Evolutionary conservation across 352 stramenopile species (phyloP).

Genomic region (Pythium guiyangense): DNA sequence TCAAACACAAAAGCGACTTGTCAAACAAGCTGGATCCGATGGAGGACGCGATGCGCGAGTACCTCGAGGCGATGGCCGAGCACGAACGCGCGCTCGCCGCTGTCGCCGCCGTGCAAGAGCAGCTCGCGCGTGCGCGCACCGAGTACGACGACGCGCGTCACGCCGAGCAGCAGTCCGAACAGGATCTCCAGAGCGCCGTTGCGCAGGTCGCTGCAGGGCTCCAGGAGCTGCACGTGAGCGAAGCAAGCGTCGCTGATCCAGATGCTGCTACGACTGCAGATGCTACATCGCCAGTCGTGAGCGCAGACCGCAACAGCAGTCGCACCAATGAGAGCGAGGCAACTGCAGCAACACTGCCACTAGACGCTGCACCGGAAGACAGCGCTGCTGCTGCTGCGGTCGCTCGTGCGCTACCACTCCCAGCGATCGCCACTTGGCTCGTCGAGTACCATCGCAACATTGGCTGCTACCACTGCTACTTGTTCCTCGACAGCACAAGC

Average conservation of each 20-base stretch:
- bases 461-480: slow-evolving; percentile 75
- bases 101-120: slow-evolving; percentile 13
- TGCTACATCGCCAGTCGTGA: not conserved
- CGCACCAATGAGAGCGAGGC: not conserved
- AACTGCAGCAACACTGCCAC: not conserved
- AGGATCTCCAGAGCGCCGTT: slow-evolving; percentile 5
- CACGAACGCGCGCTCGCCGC: slow-evolving; percentile 29
- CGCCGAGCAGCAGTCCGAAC: slow-evolving; percentile 15
- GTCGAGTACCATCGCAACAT: slow-evolving; percentile 83
- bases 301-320: not conserved
- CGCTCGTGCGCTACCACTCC: slow-evolving; percentile 1
- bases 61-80: slow-evolving; percentile 30
- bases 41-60: slow-evolving; percentile 26
- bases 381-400: not conserved
- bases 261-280: slow-evolving; percentile 18
- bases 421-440: slow-evolving; percentile 24
- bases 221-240: slow-evolving; percentile 6
- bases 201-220: slow-evolving; percentile 4
- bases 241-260: not conserved
- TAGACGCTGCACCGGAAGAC: not conserved
- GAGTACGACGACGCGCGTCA: slow-evolving; percentile 27
- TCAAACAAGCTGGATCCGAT: too few species aligned
- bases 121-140: slow-evolving; percentile 18
- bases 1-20: not conserved
- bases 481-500: slow-evolving; percentile 18